Evolutionary conservation across 371 early-diverging fungal species (phyloP).

Genomic region (Mucor circinelloides): DNA sequence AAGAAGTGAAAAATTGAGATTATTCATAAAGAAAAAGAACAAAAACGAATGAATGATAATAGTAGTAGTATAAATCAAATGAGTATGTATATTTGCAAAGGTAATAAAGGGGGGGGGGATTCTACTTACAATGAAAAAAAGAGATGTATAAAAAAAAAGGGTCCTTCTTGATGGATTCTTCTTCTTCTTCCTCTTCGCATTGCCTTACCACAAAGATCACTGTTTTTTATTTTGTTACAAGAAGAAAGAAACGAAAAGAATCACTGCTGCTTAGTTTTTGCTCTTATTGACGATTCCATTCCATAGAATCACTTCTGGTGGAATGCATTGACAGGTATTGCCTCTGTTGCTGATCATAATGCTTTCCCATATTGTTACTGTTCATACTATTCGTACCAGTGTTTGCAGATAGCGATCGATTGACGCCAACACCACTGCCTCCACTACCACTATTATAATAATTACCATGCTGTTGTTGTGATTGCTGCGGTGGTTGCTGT

Average conservation of each 20-base stretch:
- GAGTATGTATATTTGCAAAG: neutral
- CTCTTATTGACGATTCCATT: constrained; percentile 27
- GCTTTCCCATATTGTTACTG: neutral
- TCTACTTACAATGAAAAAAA: neutral
- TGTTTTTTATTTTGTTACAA: constrained; percentile 7
- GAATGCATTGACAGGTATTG: constrained; percentile 20
- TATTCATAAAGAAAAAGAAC: neutral
- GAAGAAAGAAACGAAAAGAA: constrained; percentile 4
- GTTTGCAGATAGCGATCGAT: constrained; percentile 18
- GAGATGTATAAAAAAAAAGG: neutral
- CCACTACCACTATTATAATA: constrained; percentile 11
- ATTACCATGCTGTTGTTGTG: constrained; percentile 26
- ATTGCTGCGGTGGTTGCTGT: constrained; percentile 13
- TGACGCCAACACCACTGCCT: constrained; percentile 6
- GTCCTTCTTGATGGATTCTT: constrained; percentile 3
- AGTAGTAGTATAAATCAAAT: neutral
- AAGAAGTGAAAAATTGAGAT: constrained; percentile 1
- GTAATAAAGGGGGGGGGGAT: neutral
- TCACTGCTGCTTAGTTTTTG: constrained; percentile 4
- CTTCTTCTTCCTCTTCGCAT: constrained; percentile 5
- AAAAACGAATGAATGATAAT: neutral
- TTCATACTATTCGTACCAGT: neutral
- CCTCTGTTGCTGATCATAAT: constrained; percentile 10
- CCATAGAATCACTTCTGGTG: constrained; percentile 23
- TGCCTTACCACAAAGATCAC: neutral